These are phyloP conservation scores for Cordia subcordata DNA, from an alignment of 257 asterid genomes.

Conservation along the genomic window DNA sequence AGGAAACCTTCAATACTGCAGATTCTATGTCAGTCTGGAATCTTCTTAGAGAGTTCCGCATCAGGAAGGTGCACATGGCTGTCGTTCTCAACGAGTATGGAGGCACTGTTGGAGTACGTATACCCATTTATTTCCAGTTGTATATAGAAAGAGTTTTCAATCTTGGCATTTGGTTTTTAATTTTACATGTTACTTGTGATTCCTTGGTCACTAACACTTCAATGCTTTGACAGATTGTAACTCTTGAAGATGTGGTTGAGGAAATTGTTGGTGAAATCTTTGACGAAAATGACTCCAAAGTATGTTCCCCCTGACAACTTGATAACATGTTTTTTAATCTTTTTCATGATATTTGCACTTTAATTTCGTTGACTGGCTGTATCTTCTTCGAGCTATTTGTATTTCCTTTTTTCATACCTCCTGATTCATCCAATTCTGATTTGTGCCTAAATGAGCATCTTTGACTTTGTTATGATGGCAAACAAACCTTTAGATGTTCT, in stretches of 20 bases:
- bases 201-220: constrained; percentile 8
- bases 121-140: constrained; percentile 7
- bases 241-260: constrained; percentile 98
- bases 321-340: not conserved
- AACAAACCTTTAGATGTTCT: too few species aligned
- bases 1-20: constrained; percentile 21
- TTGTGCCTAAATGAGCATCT: too few species aligned
- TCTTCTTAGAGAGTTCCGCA: constrained; percentile 98
- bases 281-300: constrained; percentile 97
- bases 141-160: too few species aligned
- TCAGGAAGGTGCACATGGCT: constrained; percentile 99
- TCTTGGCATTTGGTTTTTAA: not conserved
- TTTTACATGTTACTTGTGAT: not conserved
- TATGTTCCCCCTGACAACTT: constrained; percentile 27
- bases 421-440: too few species aligned
- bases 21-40: constrained; percentile 99
- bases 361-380: not conserved
- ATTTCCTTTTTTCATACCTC: not conserved
- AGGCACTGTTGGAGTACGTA: constrained; percentile 94
- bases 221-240: constrained; percentile 63
- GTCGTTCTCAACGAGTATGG: constrained; percentile 98
- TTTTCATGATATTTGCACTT: not conserved
- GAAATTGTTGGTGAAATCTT: constrained; percentile 99
- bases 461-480: too few species aligned
- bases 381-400: not conserved